A percentile compares a stretch with the other conserved stretches of the same genome.
These are phyloP conservation scores for Chondrostereum purpureum DNA, from an alignment of 1,284 basidiomycete genomes.

Conservation along the genomic window DNA sequence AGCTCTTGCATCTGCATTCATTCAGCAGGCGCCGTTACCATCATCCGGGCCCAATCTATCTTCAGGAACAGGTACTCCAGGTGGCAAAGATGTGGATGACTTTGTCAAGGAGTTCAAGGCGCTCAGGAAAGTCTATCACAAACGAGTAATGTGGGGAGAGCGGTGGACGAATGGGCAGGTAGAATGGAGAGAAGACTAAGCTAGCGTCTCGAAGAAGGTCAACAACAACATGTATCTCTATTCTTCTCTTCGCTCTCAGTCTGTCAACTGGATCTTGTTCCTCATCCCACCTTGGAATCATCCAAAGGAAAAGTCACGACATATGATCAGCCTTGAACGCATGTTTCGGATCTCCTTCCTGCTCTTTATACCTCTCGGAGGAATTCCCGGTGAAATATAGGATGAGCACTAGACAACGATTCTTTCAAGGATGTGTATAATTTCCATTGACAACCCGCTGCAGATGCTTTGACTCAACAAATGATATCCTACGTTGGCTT, in stretches of 20 bases:
- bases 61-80: conserved; percentile 25
- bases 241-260: background rate
- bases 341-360: too few relatives aligned
- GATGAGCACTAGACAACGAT: too few relatives aligned
- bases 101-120: conserved; percentile 88
- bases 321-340: too few relatives aligned
- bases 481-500: too few relatives aligned
- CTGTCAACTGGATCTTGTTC: background rate
- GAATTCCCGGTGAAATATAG: background rate
- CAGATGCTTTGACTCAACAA: too few relatives aligned
- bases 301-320: too few relatives aligned
- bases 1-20: conserved; percentile 71
- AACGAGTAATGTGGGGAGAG: conserved; percentile 83
- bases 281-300: background rate
- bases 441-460: too few relatives aligned
- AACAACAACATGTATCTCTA: background rate
- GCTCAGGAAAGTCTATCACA: conserved; percentile 80
- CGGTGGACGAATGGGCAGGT: conserved; percentile 82
- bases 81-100: conserved; percentile 67
- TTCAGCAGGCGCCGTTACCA: conserved; percentile 41
- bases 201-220: background rate
- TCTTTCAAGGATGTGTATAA: too few relatives aligned
- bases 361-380: too few relatives aligned
- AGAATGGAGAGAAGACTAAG: conserved; percentile 62
- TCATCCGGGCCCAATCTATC: conserved; percentile 15